Conservation (phyloP, 257 asterid species). For the Solanum ossicruentum region DNA sequence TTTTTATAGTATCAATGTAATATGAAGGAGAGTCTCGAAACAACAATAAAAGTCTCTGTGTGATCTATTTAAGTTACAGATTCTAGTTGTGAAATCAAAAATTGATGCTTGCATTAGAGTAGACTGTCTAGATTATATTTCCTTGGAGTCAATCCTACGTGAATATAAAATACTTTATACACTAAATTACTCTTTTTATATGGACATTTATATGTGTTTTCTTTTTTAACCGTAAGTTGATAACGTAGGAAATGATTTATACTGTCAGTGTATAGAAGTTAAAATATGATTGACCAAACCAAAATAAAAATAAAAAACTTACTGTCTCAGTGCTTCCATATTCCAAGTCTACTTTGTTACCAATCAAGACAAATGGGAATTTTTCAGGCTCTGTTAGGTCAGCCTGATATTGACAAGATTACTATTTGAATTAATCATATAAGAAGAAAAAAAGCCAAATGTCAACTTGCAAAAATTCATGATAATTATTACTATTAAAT, state of each 20-base stretch:
- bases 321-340: conserved; percentile 63
- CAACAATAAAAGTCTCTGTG: neutral
- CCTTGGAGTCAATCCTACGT: too few relatives aligned
- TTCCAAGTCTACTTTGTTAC: conserved; percentile 70
- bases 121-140: neutral
- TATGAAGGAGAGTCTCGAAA: neutral
- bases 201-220: neutral
- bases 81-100: neutral
- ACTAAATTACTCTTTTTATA: too few relatives aligned
- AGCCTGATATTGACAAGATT: conserved; percentile 23
- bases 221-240: neutral
- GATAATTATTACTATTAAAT: neutral
- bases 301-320: neutral
- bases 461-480: neutral
- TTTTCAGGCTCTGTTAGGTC: conserved; percentile 48
- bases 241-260: neutral
- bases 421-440: neutral
- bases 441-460: neutral
- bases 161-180: neutral
- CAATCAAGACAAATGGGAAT: conserved; percentile 75
- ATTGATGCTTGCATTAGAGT: neutral
- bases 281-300: neutral
- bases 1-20: neutral
- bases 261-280: neutral
- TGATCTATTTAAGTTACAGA: neutral